A percentile compares a stretch with the other conserved stretches of the same genome.
Conservation (phyloP, 352 stramenopile species). For the Phytophthora rubi region DNA sequence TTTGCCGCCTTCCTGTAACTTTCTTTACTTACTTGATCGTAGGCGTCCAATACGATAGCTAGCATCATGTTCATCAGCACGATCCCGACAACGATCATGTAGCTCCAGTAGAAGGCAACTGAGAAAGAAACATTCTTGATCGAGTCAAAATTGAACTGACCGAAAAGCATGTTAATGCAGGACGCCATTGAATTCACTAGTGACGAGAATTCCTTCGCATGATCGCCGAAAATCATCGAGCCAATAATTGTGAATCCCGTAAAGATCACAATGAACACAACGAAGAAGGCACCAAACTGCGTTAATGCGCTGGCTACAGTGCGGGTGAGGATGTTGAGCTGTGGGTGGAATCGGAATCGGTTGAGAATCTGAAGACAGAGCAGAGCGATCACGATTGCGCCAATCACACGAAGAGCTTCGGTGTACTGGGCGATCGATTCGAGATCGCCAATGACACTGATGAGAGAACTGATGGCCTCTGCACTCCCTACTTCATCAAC, state of each 20-base stretch:
- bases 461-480: constrained; percentile 30
- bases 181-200: constrained; percentile 49
- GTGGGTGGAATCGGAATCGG: constrained; percentile 60
- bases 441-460: constrained; percentile 41
- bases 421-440: constrained; percentile 42
- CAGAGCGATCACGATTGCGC: constrained; percentile 37
- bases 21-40: constrained; percentile 49
- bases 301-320: constrained; percentile 54
- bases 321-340: constrained; percentile 58
- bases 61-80: constrained; percentile 82
- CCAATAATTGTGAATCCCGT: constrained; percentile 58
- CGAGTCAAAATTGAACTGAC: constrained; percentile 57
- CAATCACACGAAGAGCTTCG: constrained; percentile 40
- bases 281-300: constrained; percentile 61
- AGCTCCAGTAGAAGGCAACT: constrained; percentile 66
- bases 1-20: constrained; percentile 37
- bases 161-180: constrained; percentile 75
- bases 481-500: constrained; percentile 5
- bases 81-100: constrained; percentile 68
- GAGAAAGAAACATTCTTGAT: constrained; percentile 47
- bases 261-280: constrained; percentile 65
- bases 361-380: constrained; percentile 52
- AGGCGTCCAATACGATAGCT: constrained; percentile 72
- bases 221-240: constrained; percentile 62
- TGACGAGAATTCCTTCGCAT: constrained; percentile 55